Evolutionary conservation across 176 grass and related monocot species (phyloP), one percentile per base, ranked within the genome.

Genomic region (Pontederia crassipes): DNA sequence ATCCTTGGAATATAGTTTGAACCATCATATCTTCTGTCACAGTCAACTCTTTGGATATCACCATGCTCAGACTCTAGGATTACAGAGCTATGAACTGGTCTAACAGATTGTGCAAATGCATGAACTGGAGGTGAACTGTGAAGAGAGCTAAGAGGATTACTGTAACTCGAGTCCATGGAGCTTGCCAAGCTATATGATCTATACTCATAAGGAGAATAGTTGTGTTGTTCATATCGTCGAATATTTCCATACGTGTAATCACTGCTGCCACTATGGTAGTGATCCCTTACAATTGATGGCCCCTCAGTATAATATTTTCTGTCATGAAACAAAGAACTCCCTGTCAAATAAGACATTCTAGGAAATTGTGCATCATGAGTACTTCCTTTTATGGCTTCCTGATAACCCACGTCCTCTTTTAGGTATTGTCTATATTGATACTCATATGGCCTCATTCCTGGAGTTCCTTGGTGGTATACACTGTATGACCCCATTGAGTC

Each of bases 141-240:
- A 14, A 79, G 61, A 49, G 49, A 55, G 75, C 54, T 11, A 79
- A 49, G 67, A 63, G 72, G 72, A 51, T 35, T 57, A 59, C 64
- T 52, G 69, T 62, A 18, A 46, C 46, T 57, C 73, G 59, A 66
- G 48, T 70, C 82, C 72, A 49, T 58, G 12, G 68, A 82, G 61
- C 60, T 71, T 56, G 49, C 54, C 59, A 59, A 77, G 67, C 65
- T 66, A 79, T 56, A 60, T 40, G 51, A 58, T 61, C 79, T 52
- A 35, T 68, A 67, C 52, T 49, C 65, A 63, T 11, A 17, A 20
- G 45, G 50, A 55, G 75, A 40, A 45, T 45, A 57, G 53, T 73
- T 71, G 74, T 62, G 64, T 64, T 70, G 67, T 61, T 77, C 78
- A 74, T 76, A 61, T 61, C 52, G 53, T 18, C 52, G 55, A 55